These are phyloP conservation scores for Eucommia ulmoides DNA, from an alignment of 257 asterid genomes.

Conservation along the genomic window DNA sequence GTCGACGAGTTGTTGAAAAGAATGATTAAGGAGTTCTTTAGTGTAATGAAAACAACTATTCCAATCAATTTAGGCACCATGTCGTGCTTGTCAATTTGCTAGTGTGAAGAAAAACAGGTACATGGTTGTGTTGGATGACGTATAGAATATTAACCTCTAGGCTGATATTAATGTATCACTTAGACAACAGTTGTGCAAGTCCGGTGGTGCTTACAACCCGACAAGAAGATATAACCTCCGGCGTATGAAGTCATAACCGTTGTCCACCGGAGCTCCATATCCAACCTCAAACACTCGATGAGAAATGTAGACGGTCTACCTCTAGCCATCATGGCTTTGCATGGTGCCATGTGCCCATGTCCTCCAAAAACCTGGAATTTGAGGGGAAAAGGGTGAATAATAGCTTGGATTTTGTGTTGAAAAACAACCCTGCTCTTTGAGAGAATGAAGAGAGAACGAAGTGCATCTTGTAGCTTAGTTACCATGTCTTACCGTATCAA, in stretches of 20 bases:
- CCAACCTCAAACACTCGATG: constrained; percentile 7
- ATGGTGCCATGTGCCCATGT: not conserved
- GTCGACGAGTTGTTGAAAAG: not conserved
- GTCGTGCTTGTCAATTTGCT: too few species aligned
- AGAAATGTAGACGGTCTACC: constrained; percentile 6
- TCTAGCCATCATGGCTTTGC: not conserved
- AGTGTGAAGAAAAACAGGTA: too few species aligned
- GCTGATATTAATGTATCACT: constrained; percentile 20
- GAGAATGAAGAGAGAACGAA: not conserved
- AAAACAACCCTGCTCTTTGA: not conserved
- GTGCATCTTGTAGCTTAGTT: not conserved
- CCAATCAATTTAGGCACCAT: not conserved
- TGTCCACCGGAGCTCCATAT: constrained; percentile 27
- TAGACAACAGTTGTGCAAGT: constrained; percentile 23
- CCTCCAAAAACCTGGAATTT: not conserved
- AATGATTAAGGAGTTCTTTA: not conserved
- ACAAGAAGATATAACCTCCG: constrained; percentile 16
- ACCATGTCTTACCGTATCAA: not conserved
- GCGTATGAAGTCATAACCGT: constrained; percentile 12
- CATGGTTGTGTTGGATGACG: constrained; percentile 35
- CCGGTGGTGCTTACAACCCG: constrained; percentile 37
- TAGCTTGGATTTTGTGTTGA: not conserved
- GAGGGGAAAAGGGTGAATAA: not conserved
- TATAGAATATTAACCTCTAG: constrained; percentile 25
- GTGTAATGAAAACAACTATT: not conserved